Evolutionary conservation across 2,329 filamentous ascomycete species (phyloP).

Genomic region (Trichoderma sp.): DNA sequence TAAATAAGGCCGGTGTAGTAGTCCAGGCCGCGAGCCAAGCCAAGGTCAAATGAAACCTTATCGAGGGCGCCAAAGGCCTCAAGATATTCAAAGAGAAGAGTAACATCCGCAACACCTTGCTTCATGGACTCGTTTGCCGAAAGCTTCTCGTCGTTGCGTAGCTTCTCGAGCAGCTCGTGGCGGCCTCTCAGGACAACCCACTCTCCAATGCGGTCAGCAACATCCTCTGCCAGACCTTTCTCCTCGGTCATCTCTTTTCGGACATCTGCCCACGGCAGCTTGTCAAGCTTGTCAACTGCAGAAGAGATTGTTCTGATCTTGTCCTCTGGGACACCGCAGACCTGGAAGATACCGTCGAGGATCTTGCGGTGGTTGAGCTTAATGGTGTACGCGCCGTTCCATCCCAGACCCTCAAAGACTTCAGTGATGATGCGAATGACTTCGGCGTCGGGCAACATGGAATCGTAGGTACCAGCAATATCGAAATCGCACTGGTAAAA

Average conservation of each 20-base stretch:
- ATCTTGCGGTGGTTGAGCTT: constrained; percentile 96
- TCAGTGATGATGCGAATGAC: constrained; percentile 81
- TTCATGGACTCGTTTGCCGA: constrained; percentile 71
- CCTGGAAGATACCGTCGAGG: constrained; percentile 85
- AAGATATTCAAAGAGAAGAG: constrained; percentile 76
- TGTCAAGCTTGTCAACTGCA: constrained; percentile 94
- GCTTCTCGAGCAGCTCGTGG: constrained; percentile 67
- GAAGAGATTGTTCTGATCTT: constrained; percentile 88
- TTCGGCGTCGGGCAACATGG: constrained; percentile 91
- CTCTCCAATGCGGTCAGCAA: constrained; percentile 83
- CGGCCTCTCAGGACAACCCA: constrained; percentile 78
- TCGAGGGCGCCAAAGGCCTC: constrained; percentile 71
- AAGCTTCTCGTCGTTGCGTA: constrained; percentile 66
- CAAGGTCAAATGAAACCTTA: constrained; percentile 83
- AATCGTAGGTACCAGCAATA: constrained; percentile 81
- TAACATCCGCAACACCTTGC: constrained; percentile 77
- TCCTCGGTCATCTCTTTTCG: constrained; percentile 90
- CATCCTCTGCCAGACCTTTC: constrained; percentile 72
- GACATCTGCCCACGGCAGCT: constrained; percentile 85
- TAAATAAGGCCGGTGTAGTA: constrained; percentile 92
- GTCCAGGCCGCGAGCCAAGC: constrained; percentile 84
- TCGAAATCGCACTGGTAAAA: constrained; percentile 99
- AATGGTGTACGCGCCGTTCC: constrained; percentile 74
- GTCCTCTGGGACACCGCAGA: constrained; percentile 82
- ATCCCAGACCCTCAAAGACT: constrained; percentile 77